Evolutionary conservation across 148 eudicot species (phyloP), one percentile per base, ranked within the genome.

Genomic region (Rheum nobile): DNA sequence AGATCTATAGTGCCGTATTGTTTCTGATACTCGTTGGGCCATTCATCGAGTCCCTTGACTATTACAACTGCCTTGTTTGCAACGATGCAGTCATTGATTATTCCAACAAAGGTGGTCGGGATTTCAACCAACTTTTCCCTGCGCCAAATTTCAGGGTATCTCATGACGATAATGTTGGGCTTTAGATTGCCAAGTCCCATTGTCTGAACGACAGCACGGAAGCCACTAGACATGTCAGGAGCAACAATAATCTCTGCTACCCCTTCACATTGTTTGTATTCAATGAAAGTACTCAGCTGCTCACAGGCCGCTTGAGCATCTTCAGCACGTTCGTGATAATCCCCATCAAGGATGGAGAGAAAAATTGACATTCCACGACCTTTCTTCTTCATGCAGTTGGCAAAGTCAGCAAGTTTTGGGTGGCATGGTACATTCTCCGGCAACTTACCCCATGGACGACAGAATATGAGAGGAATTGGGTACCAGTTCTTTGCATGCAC

Each of bases 401-500:
- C 99, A 75, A 95, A 95, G 79, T 95, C 99, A 2, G 99, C 99
- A 24, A 95, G 96, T 76, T 95, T 95, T n/a, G 99, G 99, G 79
- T 95, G 99, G 83, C 99, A 95, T 3, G 99, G 97, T 16, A 95
- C 99, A 68, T 92, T 95, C 76, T 92, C 99, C 1, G 99, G 99
- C 34, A 95, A 84, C 83, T 92, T 92, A 28, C 99, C 99, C 99
- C 99, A 95, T 42, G 99, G 99, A 65, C 99, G 90, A 81, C 99
- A 95, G 85, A 95, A 95, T 69, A 95, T 80, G 48, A 95, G 90
- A 22, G 99, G 99, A 59, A 95, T 95, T 22, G 99, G 99, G 59
- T 95, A 95, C 99, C 99, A 95, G 72, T 95, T 95, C 86, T 95
- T 95, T 11, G 99, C 94, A 77, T 95, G 99, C 76, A 95, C 99